Base-by-base conservation (phyloP, 441 rosid genomes). In the Aquilaria agallochum region DNA sequence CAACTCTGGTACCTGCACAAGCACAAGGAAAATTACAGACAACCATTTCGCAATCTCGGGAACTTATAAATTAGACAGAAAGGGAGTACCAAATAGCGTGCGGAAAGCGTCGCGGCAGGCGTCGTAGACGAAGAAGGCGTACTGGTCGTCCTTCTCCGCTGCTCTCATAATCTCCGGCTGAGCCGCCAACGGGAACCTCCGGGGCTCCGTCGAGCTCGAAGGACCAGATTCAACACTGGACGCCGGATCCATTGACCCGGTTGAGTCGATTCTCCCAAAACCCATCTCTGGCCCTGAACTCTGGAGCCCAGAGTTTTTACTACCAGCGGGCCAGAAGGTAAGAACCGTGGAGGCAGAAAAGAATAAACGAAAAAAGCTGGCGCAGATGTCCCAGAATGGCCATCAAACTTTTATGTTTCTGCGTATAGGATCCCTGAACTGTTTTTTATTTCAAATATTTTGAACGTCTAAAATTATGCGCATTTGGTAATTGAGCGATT, bases 131-230 rank as follows among this genome's bases (percentile, higher is more conserved):
- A 83, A 91, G 72, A 87, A 82, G 44, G 99, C 96, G 74, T 94
- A 89, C 52, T 91, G 99, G 65, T 89, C 99, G 74, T 94, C 98
- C 67, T 94, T 94, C 83, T 94, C 98, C 10, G 96, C 97, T 3
- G 98, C 97, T 80, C 98, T 89, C 98, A 94, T 90, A 46, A 94
- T 73, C 72, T 94, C 97, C 60, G 98, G 97, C 80, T 88, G 98
- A 50, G 97, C 96, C 5, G 96, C 98, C 42, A 69, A 65, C 0
- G 88, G 86, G 55, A 89, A 89, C 53, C 75, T 78, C 53, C 83
- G 80, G 52, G 75, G 75, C 73, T 70, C 80, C 40, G 57, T 56
- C 49, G 68, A 4, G 11, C 62, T 5, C 3, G 68, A 33, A 6
- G 56, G 14, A 10, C 50, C 60, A 8, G 66, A 45, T 50, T 60